Evolutionary conservation across 1,139 yeast genomes (phyloP).

Genomic region (Hemisphaericaspora xylofermentans): DNA sequence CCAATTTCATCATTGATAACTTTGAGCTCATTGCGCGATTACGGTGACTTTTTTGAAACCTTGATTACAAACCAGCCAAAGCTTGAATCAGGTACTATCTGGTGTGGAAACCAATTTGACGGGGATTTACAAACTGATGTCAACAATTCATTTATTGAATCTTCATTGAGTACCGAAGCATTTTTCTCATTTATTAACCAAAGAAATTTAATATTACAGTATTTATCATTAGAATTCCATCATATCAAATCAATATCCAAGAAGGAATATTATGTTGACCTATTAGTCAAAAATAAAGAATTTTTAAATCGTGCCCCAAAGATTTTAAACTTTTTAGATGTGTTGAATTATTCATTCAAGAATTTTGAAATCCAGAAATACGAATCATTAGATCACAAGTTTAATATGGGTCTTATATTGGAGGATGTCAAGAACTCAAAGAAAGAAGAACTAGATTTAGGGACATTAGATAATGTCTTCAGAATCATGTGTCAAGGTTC

Average conservation of each 20-base stretch:
- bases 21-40: slow-evolving; percentile 50
- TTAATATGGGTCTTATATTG: slow-evolving; percentile 29
- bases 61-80: slow-evolving; percentile 56
- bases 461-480: slow-evolving; percentile 24
- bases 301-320: slow-evolving; percentile 57
- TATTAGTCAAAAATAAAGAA: slow-evolving; percentile 50
- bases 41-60: slow-evolving; percentile 49
- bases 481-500: slow-evolving; percentile 24
- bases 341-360: slow-evolving; percentile 55
- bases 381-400: slow-evolving; percentile 39
- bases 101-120: slow-evolving; percentile 52
- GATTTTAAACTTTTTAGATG: slow-evolving; percentile 66
- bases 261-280: slow-evolving; percentile 51
- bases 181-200: slow-evolving; percentile 62
- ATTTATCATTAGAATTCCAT: slow-evolving; percentile 72
- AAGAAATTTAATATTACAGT: slow-evolving; percentile 62
- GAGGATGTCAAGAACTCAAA: slow-evolving; percentile 22
- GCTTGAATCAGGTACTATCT: slow-evolving; percentile 44
- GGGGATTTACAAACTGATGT: slow-evolving; percentile 31
- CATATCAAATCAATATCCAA: slow-evolving; percentile 59
- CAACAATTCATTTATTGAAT: slow-evolving; percentile 34
- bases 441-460: slow-evolving; percentile 19
- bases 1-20: slow-evolving; percentile 53
- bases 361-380: slow-evolving; percentile 38
- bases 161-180: slow-evolving; percentile 45